A percentile compares a stretch with the other conserved stretches of the same genome.
Evolutionary conservation across 768 basidiomycete genomes (phyloP).

Genomic region (Lyophyllum semitale): DNA sequence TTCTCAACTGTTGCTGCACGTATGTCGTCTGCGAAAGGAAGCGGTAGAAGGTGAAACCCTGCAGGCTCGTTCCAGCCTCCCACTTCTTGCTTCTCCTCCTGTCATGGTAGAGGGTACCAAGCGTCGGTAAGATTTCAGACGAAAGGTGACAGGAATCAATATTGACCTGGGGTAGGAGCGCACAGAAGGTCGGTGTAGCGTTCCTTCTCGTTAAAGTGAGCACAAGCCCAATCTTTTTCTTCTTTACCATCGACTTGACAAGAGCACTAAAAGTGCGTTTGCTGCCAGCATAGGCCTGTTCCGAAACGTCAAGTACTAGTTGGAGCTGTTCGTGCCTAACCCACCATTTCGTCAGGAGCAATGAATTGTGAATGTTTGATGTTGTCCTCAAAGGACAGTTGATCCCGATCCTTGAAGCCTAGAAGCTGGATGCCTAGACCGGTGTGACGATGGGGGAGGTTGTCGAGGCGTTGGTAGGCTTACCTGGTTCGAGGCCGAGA

Average conservation of each 20-base stretch:
- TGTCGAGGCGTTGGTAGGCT: constrained; percentile 7
- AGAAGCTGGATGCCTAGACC: constrained; percentile 82
- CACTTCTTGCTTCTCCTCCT: constrained; percentile 74
- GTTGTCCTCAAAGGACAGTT: constrained; percentile 85
- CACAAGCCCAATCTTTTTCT: constrained; percentile 81
- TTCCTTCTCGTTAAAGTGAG: constrained; percentile 70
- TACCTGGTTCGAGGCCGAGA: constrained; percentile 76
- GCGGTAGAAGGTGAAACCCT: constrained; percentile 88
- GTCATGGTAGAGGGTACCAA: constrained; percentile 1
- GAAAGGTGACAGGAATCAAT: background rate
- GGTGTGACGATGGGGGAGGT: background rate
- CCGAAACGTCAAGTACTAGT: constrained; percentile 1
- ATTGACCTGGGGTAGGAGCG: constrained; percentile 81
- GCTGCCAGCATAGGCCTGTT: constrained; percentile 80
- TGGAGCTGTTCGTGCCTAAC: constrained; percentile 16
- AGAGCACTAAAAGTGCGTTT: constrained; percentile 91
- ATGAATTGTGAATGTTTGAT: constrained; percentile 91
- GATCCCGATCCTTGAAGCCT: constrained; percentile 79
- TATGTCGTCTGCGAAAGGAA: constrained; percentile 97
- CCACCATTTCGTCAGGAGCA: constrained; percentile 87
- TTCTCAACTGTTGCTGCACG: constrained; percentile 73
- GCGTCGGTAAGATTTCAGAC: background rate
- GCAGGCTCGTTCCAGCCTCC: constrained; percentile 81
- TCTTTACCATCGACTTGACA: constrained; percentile 78
- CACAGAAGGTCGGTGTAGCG: constrained; percentile 77